These are phyloP conservation scores for Sporobolomyces pararoseus DNA, from an alignment of 768 basidiomycete species.

Conservation along the genomic window DNA sequence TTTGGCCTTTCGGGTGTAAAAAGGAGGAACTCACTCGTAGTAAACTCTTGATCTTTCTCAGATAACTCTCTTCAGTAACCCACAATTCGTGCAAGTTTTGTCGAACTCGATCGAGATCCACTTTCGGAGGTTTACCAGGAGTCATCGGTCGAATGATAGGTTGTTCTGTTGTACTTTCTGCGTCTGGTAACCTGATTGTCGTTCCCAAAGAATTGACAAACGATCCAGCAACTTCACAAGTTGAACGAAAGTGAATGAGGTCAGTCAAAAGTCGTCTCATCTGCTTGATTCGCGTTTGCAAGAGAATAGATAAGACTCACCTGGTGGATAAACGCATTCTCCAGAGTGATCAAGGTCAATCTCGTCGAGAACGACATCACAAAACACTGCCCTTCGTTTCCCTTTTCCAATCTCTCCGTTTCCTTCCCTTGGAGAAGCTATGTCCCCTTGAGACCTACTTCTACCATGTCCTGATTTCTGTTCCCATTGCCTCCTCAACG, in stretches of 20 bases:
- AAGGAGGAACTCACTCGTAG: conserved; percentile 4
- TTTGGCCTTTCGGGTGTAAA: neutral
- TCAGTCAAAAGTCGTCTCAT: neutral
- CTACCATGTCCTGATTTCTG: conserved; percentile 1
- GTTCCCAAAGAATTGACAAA: too few relatives aligned
- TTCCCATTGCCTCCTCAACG: neutral
- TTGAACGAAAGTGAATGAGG: too few relatives aligned
- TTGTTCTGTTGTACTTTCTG: neutral
- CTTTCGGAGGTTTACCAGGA: conserved; percentile 6
- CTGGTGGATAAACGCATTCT: conserved; percentile 6
- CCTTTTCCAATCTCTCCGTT: neutral
- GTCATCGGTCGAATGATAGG: conserved; percentile 8
- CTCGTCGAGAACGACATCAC: conserved; percentile 35
- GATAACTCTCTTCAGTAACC: conserved; percentile 32
- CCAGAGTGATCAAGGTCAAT: conserved; percentile 11
- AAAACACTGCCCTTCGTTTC: conserved; percentile 23
- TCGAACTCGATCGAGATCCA: conserved; percentile 25
- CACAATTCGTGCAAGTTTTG: conserved; percentile 33
- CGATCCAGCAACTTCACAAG: too few relatives aligned
- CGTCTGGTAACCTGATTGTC: neutral
- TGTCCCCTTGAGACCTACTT: conserved; percentile 19
- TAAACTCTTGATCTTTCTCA: conserved; percentile 33
- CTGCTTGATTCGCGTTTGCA: neutral
- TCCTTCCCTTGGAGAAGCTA: neutral
- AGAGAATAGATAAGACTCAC: neutral